phyloP scores from a whole-genome alignment of 768 basidiomycete genomes.

The Lactarius hengduanensis region DNA sequence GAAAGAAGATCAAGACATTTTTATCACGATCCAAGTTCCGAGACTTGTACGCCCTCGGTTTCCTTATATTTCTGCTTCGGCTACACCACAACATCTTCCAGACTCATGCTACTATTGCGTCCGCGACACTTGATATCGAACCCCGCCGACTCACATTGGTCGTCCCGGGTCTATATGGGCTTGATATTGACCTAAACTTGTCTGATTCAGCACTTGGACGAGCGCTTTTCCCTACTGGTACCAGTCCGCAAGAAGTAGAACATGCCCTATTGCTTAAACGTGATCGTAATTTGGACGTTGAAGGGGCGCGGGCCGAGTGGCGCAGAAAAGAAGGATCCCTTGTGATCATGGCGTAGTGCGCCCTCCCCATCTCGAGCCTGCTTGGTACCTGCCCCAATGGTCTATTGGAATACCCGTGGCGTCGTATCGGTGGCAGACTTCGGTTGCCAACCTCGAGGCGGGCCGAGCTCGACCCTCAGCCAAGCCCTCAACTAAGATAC shows the following conservation, averaged over 20 bases:
- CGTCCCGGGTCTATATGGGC: conserved; percentile 46
- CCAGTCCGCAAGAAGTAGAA: conserved; percentile 30
- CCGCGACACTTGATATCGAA: conserved; percentile 64
- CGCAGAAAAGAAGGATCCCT: conserved; percentile 51
- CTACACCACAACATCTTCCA: conserved; percentile 31
- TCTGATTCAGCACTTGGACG: conserved; percentile 54
- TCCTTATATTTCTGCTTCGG: background rate
- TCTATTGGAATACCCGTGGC: background rate
- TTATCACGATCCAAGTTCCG: conserved; percentile 54
- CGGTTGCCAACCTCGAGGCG: background rate
- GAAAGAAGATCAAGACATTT: conserved; percentile 42
- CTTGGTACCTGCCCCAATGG: background rate
- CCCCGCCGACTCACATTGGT: conserved; percentile 53
- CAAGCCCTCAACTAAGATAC: background rate
- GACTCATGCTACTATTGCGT: conserved; percentile 47
- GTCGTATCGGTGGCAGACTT: background rate
- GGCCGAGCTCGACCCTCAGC: background rate
- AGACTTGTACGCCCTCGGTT: conserved; percentile 48
- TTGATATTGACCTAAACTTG: conserved; percentile 59
- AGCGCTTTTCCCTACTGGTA: conserved; percentile 26
- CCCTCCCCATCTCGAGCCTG: background rate
- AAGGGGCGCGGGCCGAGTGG: conserved; percentile 68
- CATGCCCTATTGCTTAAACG: conserved; percentile 53
- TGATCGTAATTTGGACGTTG: conserved; percentile 57
- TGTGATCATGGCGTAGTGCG: conserved; percentile 42